These are phyloP conservation scores for Fusarium domesticum DNA, from an alignment of 2,329 filamentous ascomycete genomes.

Conservation along the genomic window DNA sequence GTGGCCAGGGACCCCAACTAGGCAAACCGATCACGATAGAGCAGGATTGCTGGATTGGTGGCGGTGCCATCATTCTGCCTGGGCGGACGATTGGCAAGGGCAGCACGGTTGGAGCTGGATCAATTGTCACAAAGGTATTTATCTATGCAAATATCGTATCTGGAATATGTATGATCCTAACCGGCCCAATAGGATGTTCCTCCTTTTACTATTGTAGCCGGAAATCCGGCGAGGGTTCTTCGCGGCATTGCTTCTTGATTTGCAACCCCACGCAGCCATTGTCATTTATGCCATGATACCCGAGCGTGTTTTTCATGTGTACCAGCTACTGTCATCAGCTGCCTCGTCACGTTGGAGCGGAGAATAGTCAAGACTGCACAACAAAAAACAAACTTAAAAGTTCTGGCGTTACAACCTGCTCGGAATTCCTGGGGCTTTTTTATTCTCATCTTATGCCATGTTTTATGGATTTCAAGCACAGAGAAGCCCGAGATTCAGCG, in stretches of 20 bases:
- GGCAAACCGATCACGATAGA: conserved; percentile 75
- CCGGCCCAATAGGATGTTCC: conserved; percentile 52
- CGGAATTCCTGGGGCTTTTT: background rate
- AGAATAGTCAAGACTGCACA: conserved; percentile 1
- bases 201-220: conserved; percentile 65
- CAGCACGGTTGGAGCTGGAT: conserved; percentile 75
- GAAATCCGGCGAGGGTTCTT: conserved; percentile 63
- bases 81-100: conserved; percentile 79
- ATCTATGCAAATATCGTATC: background rate
- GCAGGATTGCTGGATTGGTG: conserved; percentile 81
- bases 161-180: conserved; percentile 18
- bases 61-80: conserved; percentile 72
- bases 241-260: conserved; percentile 37
- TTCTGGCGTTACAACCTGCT: conserved; percentile 8
- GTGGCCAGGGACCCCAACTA: conserved; percentile 67
- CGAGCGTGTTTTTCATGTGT: conserved; percentile 23
- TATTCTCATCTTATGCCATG: background rate
- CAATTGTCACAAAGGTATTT: conserved; percentile 74
- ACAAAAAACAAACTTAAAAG: background rate
- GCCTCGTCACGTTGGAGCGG: background rate
- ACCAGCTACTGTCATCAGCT: conserved; percentile 13
- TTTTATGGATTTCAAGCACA: background rate
- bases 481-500: too few relatives aligned
- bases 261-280: conserved; percentile 10
- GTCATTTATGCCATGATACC: conserved; percentile 34